Evolutionary conservation across 1,139 yeast genomes (phyloP), one percentile per base, ranked within the genome.

Genomic region (Meyerozyma sp.): DNA sequence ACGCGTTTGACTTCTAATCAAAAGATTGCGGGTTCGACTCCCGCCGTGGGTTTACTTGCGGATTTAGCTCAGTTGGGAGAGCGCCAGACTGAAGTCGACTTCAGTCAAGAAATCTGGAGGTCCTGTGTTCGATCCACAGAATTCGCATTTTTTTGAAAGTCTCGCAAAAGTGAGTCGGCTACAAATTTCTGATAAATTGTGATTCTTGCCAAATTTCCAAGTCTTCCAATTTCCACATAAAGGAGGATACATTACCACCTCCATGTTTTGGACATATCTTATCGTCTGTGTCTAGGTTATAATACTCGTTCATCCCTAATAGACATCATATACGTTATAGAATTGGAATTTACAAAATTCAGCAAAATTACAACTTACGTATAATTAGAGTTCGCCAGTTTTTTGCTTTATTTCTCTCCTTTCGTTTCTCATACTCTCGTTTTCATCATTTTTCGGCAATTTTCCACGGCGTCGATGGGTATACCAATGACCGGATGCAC

Each of bases 401-500:
- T 2, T 16, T 16, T 16, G 6, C 23, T 21, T 21, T 6, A 21
- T 21, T 21, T 6, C 8, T 21, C 23, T 16, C 23, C 8, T 21
- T 6, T 21, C 8, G 6, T 21, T 21, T 4, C 23, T 21, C 23
- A 21, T 21, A 21, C 8, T 21, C 23, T 21, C 8, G 6, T 21
- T 21, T 21, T 21, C 23, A 21, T 21, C 6, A n/a, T 28, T 28
- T 28, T 13, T 11, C 20, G 34, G 20, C 34, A 30, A 3, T n/a
- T 49, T 13, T 57, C 57, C 2, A 63, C 66, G 13, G 45, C 35
- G 3, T 55, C 61, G 2, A 49, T 27, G 2, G 91, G 86, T 13
- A 85, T 53, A 0, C 86, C 88, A 61, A 81, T 83, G 0, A 85
- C 68, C 0, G 94, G 94, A 55, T 84, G 77, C 2, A 84, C 64